A percentile compares a stretch with the other conserved stretches of the same genome.
Conservation (phyloP, 2,329 filamentous ascomycete genomes). For the Coniochaeta pulveracea region DNA sequence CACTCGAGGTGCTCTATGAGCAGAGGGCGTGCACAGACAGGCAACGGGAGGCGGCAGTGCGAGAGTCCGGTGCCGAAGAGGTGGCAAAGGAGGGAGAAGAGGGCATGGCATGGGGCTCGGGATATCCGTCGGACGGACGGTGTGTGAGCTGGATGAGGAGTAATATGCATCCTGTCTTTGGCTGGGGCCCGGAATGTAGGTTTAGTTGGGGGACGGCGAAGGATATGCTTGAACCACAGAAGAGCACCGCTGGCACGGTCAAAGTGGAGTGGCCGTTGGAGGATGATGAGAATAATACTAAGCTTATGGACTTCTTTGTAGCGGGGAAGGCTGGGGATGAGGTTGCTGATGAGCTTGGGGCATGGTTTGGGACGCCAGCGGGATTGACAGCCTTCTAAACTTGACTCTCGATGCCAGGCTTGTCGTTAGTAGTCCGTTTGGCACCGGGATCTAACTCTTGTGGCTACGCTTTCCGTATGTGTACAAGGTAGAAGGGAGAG, state of each 20-base stretch:
- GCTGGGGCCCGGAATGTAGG: constrained; percentile 85
- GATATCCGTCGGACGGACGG: constrained; percentile 80
- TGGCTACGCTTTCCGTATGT: no score
- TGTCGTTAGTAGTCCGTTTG: no score
- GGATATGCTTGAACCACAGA: constrained; percentile 77
- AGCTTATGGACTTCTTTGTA: constrained; percentile 67
- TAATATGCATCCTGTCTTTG: constrained; percentile 89
- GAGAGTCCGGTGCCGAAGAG: constrained; percentile 16
- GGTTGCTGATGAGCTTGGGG: constrained; percentile 54
- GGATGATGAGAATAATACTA: constrained; percentile 56
- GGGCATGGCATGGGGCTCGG: constrained; percentile 67
- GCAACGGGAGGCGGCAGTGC: constrained; percentile 17
- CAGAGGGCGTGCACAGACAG: constrained; percentile 19
- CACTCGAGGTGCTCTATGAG: constrained; percentile 68
- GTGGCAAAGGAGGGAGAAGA: constrained; percentile 23
- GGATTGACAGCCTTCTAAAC: constrained; percentile 58
- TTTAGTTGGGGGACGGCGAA: constrained; percentile 96
- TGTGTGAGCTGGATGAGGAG: constrained; percentile 71
- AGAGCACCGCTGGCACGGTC: constrained; percentile 35
- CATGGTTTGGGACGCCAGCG: constrained; percentile 73
- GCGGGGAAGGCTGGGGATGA: constrained; percentile 20
- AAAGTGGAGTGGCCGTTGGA: constrained; percentile 76
- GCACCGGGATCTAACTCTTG: no score
- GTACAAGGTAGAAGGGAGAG: no score
- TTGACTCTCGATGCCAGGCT: constrained; percentile 47